These are phyloP conservation scores for Bipolaris sorokiniana DNA, from an alignment of 2,329 filamentous ascomycete species.

Conservation along the genomic window DNA sequence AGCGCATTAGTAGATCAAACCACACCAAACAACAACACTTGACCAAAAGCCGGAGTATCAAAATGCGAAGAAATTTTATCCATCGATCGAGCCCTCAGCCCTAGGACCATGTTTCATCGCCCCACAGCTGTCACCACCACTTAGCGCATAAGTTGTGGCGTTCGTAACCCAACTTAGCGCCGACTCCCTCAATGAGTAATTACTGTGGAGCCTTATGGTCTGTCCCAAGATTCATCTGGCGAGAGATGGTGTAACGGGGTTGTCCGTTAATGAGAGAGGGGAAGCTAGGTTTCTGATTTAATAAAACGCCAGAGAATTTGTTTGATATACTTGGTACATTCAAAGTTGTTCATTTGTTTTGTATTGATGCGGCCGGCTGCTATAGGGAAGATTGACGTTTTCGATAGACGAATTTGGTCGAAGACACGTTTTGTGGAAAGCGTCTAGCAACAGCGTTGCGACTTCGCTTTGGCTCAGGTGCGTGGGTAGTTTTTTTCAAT, in stretches of 20 bases:
- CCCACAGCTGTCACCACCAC: neutral
- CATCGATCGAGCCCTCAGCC: neutral
- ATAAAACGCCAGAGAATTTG: too few relatives aligned
- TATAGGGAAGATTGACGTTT: too few relatives aligned
- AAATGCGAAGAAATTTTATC: constrained; percentile 4
- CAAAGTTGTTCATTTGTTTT: too few relatives aligned
- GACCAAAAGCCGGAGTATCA: neutral
- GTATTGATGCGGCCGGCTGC: too few relatives aligned
- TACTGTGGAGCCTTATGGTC: neutral
- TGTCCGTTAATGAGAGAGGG: neutral
- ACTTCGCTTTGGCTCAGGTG: too few relatives aligned
- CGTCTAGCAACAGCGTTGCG: too few relatives aligned
- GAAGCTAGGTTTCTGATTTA: neutral
- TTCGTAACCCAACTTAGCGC: constrained; percentile 5
- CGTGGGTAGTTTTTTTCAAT: too few relatives aligned
- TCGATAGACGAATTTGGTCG: too few relatives aligned
- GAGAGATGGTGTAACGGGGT: constrained; percentile 2
- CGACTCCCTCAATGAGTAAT: constrained; percentile 7
- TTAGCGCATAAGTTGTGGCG: constrained; percentile 11
- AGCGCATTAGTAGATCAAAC: neutral
- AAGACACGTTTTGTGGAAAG: too few relatives aligned
- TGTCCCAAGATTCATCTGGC: neutral
- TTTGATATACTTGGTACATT: too few relatives aligned
- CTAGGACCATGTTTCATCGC: neutral
- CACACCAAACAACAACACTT: neutral